Conservation (phyloP, 2,329 filamentous ascomycete species). For the Colletotrichum cordylinicola region DNA sequence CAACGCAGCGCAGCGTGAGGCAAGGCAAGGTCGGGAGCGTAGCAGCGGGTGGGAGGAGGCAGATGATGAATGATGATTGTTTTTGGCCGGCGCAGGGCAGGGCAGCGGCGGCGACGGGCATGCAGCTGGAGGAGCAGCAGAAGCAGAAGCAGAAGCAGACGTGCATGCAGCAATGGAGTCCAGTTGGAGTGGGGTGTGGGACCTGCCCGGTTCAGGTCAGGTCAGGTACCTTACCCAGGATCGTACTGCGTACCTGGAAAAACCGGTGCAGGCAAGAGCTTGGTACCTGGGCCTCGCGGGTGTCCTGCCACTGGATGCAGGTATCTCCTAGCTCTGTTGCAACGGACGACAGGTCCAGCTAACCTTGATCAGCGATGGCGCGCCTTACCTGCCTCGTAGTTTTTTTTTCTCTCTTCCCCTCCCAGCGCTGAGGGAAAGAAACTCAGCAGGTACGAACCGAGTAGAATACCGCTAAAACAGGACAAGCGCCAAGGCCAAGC, state of each 20-base stretch:
- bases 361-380: background rate
- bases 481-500: background rate
- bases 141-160: background rate
- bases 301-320: background rate
- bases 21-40: background rate
- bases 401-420: background rate
- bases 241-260: background rate
- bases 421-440: background rate
- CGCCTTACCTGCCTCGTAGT: background rate
- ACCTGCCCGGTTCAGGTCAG: background rate
- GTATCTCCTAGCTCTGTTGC: conserved; percentile 3
- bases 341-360: background rate
- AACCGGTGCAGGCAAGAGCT: background rate
- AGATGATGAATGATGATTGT: conserved; percentile 17
- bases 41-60: background rate
- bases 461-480: background rate
- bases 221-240: background rate
- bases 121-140: background rate
- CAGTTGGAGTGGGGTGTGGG: background rate
- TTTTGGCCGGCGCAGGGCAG: background rate
- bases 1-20: background rate
- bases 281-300: background rate
- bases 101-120: background rate
- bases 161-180: background rate
- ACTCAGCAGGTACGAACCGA: background rate